Evolutionary conservation across 176 grass and related monocot species (phyloP).

Genomic region (Chloris gayana): DNA sequence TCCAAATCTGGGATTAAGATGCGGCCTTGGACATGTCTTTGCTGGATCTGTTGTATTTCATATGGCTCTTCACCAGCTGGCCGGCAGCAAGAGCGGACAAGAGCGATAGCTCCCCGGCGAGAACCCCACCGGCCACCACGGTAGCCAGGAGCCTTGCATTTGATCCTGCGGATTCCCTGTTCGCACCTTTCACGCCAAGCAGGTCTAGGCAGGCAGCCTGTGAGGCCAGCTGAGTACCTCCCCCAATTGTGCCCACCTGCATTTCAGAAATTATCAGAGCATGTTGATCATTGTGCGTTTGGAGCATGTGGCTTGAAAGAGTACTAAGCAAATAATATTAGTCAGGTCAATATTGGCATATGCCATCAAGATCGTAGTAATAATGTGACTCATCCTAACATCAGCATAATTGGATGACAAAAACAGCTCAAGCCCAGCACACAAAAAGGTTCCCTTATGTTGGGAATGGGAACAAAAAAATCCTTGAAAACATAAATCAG

Average conservation of each 20-base stretch:
- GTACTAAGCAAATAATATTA: conserved; percentile 1
- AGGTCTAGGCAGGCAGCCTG: conserved; percentile 88
- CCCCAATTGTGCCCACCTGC: conserved; percentile 95
- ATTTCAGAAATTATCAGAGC: conserved; percentile 16
- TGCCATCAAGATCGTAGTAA: conserved; percentile 5
- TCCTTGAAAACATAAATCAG: conserved; percentile 5
- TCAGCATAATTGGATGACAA: background rate
- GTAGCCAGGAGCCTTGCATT: conserved; percentile 85
- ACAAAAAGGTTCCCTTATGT: conserved; percentile 21
- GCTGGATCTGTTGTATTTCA: conserved; percentile 96
- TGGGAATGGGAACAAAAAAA: background rate
- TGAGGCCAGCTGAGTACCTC: conserved; percentile 85
- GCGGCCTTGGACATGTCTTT: conserved; percentile 64
- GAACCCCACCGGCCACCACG: conserved; percentile 84
- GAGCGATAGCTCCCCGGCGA: conserved; percentile 92
- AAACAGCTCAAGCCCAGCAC: conserved; percentile 11
- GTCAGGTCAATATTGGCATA: background rate
- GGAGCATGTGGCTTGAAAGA: background rate
- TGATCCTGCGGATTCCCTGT: conserved; percentile 63
- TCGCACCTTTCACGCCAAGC: conserved; percentile 79
- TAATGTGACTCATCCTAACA: background rate
- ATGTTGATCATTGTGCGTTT: conserved; percentile 8
- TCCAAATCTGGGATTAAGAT: conserved; percentile 32
- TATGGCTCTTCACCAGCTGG: conserved; percentile 91
- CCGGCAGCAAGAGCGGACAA: conserved; percentile 81